Conservation (phyloP, 75 land plant species). For the Pinus tabuliformis region DNA sequence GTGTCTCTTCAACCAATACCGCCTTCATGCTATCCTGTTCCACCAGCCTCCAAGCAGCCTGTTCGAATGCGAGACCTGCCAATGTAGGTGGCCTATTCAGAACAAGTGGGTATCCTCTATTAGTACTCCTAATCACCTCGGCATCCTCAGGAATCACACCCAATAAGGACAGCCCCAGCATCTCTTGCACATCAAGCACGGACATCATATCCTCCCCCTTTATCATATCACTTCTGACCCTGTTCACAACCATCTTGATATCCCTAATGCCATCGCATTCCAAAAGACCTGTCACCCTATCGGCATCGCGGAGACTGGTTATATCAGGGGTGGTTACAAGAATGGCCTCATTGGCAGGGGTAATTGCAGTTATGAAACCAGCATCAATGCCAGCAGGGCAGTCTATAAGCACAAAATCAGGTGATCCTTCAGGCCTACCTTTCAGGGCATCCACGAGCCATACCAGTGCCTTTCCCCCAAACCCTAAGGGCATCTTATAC, state of each 20-base stretch:
- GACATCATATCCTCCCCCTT: constrained; percentile 99
- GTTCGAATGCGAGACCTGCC: constrained; percentile 96
- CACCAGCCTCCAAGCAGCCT: constrained; percentile 97
- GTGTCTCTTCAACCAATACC: constrained; percentile 80
- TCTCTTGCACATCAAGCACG: constrained; percentile 93
- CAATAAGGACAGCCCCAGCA: constrained; percentile 86
- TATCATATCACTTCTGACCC: constrained; percentile 93
- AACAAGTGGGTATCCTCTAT: constrained; percentile 86
- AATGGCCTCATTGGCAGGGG: constrained; percentile 96
- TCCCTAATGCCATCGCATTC: constrained; percentile 98
- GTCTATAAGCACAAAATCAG: constrained; percentile 93
- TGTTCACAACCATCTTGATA: constrained; percentile 95
- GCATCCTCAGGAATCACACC: constrained; percentile 97
- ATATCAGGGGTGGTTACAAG: constrained; percentile 97
- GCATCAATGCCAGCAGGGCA: constrained; percentile 99
- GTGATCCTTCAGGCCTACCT: constrained; percentile 56
- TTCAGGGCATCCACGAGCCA: constrained; percentile 95
- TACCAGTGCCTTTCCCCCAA: constrained; percentile 85
- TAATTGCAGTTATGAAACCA: constrained; percentile 94
- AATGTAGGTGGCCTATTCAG: constrained; percentile 87
- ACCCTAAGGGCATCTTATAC: constrained; percentile 89
- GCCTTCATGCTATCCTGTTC: constrained; percentile 98
- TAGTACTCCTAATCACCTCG: constrained; percentile 95
- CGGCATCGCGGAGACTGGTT: constrained; percentile 87
- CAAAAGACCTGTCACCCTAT: constrained; percentile 85